A percentile compares a stretch with the other conserved stretches of the same genome.
Conservation (phyloP, 1,284 basidiomycete species). For the Sporisorium sorghi region DNA sequence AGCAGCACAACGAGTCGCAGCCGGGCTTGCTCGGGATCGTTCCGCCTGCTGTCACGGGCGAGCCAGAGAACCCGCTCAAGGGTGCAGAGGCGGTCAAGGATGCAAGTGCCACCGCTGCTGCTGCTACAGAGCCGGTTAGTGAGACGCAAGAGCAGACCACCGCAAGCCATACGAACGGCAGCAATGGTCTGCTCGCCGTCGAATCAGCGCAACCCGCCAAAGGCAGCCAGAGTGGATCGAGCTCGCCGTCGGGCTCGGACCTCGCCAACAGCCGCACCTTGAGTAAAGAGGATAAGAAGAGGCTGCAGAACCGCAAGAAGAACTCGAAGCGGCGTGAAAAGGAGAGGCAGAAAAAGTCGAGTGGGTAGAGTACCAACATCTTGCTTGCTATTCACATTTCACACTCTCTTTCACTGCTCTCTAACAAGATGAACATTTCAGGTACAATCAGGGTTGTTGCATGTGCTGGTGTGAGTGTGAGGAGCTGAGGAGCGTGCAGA, state of each 20-base stretch:
- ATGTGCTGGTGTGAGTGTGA: not conserved
- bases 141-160: conserved; percentile 15
- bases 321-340: conserved; percentile 47
- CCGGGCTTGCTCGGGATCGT: conserved; percentile 50
- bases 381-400: too few species aligned
- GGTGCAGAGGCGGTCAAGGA: not conserved
- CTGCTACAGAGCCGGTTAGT: conserved; percentile 22
- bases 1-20: conserved; percentile 9
- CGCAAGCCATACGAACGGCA: conserved; percentile 2
- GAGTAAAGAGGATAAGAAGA: conserved; percentile 49
- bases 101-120: conserved; percentile 8
- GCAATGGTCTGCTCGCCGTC: conserved; percentile 13
- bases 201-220: conserved; percentile 3
- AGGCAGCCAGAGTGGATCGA: conserved; percentile 17
- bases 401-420: not conserved
- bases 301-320: conserved; percentile 46
- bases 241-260: conserved; percentile 44
- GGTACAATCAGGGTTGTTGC: too few species aligned
- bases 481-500: not conserved
- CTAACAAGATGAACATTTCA: too few species aligned
- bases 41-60: conserved; percentile 42
- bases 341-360: conserved; percentile 44
- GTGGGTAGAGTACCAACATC: conserved; percentile 9
- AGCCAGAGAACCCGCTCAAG: conserved; percentile 37
- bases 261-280: conserved; percentile 34